Conservation (phyloP, 495 filamentous ascomycete species). For the Acidiella bohemica region DNA sequence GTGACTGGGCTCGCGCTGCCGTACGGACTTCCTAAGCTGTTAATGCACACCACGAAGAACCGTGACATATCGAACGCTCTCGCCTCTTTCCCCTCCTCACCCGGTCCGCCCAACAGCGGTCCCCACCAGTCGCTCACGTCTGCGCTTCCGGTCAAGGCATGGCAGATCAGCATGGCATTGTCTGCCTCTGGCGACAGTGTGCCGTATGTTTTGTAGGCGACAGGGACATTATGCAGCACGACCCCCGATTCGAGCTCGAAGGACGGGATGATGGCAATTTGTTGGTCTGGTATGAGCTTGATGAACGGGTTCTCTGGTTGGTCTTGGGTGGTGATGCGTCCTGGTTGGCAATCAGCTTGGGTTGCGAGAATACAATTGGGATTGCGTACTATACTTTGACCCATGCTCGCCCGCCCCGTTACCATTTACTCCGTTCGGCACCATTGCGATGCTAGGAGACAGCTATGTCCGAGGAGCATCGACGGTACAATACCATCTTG, state of each 20-base stretch:
- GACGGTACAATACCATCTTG: no score
- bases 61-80: constrained; percentile 74
- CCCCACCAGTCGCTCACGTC: constrained; percentile 99
- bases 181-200: constrained; percentile 57
- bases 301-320: constrained; percentile 92
- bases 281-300: constrained; percentile 71
- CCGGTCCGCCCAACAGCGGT: constrained; percentile 69
- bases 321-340: constrained; percentile 10
- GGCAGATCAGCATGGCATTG: constrained; percentile 95
- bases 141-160: constrained; percentile 88
- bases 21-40: constrained; percentile 92
- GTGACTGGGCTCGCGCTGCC: constrained; percentile 93
- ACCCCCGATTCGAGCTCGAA: constrained; percentile 93
- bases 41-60: constrained; percentile 92
- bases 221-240: constrained; percentile 71
- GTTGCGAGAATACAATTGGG: no score
- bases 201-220: constrained; percentile 84
- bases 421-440: no score
- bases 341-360: no score
- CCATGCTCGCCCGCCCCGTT: no score
- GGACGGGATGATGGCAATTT: constrained; percentile 67
- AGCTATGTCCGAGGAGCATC: no score
- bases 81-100: constrained; percentile 39
- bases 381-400: no score
- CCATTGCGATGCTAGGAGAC: no score